Percentiles rank a stretch among this genome's conserved stretches.
These are phyloP conservation scores for Pterocarpus santalinus DNA, from an alignment of 306 rosid species.

Conservation along the genomic window DNA sequence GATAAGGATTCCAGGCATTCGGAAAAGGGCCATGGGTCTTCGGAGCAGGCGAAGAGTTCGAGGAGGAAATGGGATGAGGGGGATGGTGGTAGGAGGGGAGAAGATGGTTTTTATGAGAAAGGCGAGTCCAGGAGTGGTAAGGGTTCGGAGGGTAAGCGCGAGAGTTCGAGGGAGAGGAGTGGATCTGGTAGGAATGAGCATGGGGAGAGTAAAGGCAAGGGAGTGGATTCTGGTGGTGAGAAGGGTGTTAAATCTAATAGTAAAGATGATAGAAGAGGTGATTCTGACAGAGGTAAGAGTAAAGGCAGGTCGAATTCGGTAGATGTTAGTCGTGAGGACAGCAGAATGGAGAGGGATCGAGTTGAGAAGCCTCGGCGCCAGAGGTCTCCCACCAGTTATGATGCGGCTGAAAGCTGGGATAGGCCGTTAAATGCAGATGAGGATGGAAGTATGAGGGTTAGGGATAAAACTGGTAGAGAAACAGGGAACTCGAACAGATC, in stretches of 20 bases:
- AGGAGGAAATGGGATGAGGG: slow-evolving; percentile 97
- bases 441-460: slow-evolving; percentile 60
- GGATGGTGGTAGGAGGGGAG: slow-evolving; percentile 61
- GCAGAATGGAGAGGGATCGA: slow-evolving; percentile 65
- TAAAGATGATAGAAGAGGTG: slow-evolving; percentile 78
- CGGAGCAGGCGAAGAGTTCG: slow-evolving; percentile 72
- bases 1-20: slow-evolving; percentile 69
- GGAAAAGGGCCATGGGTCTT: slow-evolving; percentile 80
- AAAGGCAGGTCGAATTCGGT: slow-evolving; percentile 64
- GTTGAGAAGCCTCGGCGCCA: slow-evolving; percentile 76
- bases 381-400: slow-evolving; percentile 60
- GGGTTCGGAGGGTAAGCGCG: slow-evolving; percentile 68
- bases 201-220: slow-evolving; percentile 67
- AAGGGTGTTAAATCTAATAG: slow-evolving; percentile 62
- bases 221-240: slow-evolving; percentile 62
- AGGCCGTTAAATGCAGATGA: slow-evolving; percentile 71
- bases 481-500: slow-evolving; percentile 66
- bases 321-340: slow-evolving; percentile 70
- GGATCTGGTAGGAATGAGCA: slow-evolving; percentile 73
- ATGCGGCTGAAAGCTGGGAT: slow-evolving; percentile 73
- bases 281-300: slow-evolving; percentile 77
- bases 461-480: slow-evolving; percentile 76
- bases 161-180: slow-evolving; percentile 71
- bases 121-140: slow-evolving; percentile 65
- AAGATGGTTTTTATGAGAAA: slow-evolving; percentile 67